Evolutionary conservation across 257 asterid species (phyloP).

Genomic region (Linaria vulgaris): DNA sequence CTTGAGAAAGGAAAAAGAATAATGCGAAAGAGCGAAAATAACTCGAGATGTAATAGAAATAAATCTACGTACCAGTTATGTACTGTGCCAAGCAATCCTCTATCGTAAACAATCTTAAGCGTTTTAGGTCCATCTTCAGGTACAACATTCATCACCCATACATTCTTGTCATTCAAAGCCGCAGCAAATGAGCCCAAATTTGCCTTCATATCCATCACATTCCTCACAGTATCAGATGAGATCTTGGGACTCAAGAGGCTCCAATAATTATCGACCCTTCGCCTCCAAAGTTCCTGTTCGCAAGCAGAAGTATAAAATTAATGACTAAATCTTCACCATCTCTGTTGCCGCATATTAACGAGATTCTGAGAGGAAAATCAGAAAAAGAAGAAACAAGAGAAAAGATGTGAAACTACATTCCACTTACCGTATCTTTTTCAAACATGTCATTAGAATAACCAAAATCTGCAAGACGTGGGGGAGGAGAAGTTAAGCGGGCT

Average conservation of each 20-base stretch:
- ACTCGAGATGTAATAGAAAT: not conserved
- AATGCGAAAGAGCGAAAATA: not conserved
- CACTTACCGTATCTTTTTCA: slow-evolving; percentile 79
- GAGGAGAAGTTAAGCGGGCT: slow-evolving; percentile 75
- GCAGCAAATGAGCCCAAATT: slow-evolving; percentile 92
- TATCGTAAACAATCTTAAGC: slow-evolving; percentile 76
- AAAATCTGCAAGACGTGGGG: slow-evolving; percentile 96
- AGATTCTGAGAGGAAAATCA: not conserved
- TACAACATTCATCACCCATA: slow-evolving; percentile 97
- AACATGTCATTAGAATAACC: slow-evolving; percentile 89
- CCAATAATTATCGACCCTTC: slow-evolving; percentile 80
- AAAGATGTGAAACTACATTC: not conserved
- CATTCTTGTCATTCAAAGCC: slow-evolving; percentile 82
- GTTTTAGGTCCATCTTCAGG: slow-evolving; percentile 96
- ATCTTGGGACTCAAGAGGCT: slow-evolving; percentile 71
- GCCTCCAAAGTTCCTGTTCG: slow-evolving; percentile 76
- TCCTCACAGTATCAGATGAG: slow-evolving; percentile 67
- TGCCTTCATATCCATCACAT: slow-evolving; percentile 98
- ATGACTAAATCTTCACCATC: not conserved
- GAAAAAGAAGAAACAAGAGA: too few species aligned
- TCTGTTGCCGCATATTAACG: not conserved
- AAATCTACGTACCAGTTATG: slow-evolving; percentile 69
- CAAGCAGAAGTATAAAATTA: slow-evolving; percentile 11
- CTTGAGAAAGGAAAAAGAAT: not conserved
- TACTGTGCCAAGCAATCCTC: slow-evolving; percentile 87